Base-by-base conservation (phyloP, 2,329 filamentous ascomycete species). In the Sarocladium kiliense region DNA sequence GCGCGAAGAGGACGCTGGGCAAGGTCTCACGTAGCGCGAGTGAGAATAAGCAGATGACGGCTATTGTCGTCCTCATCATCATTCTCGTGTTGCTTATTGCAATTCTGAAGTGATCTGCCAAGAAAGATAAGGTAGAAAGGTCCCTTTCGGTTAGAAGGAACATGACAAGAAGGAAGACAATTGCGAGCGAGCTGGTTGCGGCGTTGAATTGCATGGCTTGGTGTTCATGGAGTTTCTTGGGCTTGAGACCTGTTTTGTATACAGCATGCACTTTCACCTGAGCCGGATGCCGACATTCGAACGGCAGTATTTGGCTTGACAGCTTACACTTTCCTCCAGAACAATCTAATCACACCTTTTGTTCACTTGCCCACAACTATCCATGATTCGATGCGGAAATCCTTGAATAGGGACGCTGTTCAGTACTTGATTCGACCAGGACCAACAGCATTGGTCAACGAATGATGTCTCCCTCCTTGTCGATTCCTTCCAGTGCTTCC, bases 1-100 rank as follows among this genome's bases (percentile, higher is more conserved):
- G 89, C 10, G 94, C 93, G 30, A 81, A 84, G 63, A 82, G 81
- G 61, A 79, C 86, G 62, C 74, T 99, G 58, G 86, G 86, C 39
- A 81, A 79, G 60, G 84, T 97, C 57, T 82, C 87, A 11, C 76
- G 85, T 61, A 86, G 85, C 59, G 91, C 91, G 2, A 84, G 84
- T 63, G 91, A 96, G 66, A 94, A 93, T 70, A 90, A 88, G 82
- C 91, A 93, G 73, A 85, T 94, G 85, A 86, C 84, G 56, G 80
- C 87, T 26, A 89, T 95, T 57, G 84, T 97, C 61, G 80, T 87
- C 18, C 74, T 96, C 67, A 94, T 97, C 62, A 81, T 95, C 53
- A 79, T 96, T 11, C 71, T 97, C 63, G 79, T 96, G 4, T 72
- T 97, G 63, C 70, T 96, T 64, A 95, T 97, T 73, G 82, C 88